phyloP scores from a whole-genome alignment of 1,139 yeast species.

The Protomyces pachydermus region DNA sequence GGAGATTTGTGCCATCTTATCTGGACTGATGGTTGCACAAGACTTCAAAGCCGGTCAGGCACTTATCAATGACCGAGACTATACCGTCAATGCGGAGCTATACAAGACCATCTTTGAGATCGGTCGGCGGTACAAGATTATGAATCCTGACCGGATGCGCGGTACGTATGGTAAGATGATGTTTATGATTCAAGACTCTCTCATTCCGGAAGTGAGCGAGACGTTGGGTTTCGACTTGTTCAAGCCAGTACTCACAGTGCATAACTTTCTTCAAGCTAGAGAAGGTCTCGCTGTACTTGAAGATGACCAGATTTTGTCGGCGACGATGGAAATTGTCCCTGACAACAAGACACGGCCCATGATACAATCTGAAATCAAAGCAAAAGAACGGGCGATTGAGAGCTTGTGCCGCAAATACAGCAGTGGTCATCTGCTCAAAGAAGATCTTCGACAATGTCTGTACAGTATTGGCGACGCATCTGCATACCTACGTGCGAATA shows the following conservation, averaged over 20 bases:
- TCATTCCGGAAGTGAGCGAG: constrained; percentile 59
- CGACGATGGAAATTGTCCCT: constrained; percentile 60
- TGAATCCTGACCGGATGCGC: constrained; percentile 75
- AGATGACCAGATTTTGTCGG: constrained; percentile 54
- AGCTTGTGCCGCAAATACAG: constrained; percentile 47
- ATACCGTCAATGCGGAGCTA: constrained; percentile 63
- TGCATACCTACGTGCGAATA: constrained; percentile 61
- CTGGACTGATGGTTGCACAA: constrained; percentile 69
- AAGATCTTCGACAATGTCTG: constrained; percentile 59
- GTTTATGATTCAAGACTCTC: constrained; percentile 76
- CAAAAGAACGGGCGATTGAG: constrained; percentile 62
- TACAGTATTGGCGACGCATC: constrained; percentile 73
- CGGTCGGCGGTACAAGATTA: constrained; percentile 69
- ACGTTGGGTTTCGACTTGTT: constrained; percentile 67
- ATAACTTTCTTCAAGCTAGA: constrained; percentile 45
- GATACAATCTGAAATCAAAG: constrained; percentile 53
- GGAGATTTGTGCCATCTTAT: constrained; percentile 67
- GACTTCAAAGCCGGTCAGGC: constrained; percentile 61
- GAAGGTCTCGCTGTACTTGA: constrained; percentile 47
- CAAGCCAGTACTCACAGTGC: constrained; percentile 62
- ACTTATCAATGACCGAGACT: constrained; percentile 58
- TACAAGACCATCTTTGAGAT: constrained; percentile 62
- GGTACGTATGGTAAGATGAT: constrained; percentile 68
- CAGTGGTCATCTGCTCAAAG: constrained; percentile 43
- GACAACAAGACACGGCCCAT: constrained; percentile 50